Conservation (phyloP, 2,329 filamentous ascomycete genomes). For the Plenodomus lindquistii region DNA sequence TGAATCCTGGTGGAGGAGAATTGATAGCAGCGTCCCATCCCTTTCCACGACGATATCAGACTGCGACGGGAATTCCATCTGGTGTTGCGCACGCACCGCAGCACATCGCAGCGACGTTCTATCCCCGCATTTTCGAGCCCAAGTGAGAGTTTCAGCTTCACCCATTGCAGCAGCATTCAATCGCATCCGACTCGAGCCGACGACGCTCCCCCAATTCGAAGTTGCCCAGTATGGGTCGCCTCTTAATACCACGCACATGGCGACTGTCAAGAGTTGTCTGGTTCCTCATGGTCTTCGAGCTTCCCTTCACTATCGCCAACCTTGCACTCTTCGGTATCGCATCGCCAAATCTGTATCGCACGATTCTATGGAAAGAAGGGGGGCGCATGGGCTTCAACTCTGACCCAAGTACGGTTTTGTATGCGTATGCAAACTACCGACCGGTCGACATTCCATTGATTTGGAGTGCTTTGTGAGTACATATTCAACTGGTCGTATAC, state of each 20-base stretch:
- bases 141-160: conserved; percentile 7
- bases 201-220: not conserved
- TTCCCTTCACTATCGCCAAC: conserved; percentile 65
- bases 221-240: conserved; percentile 24
- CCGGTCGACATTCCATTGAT: conserved; percentile 67
- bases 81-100: not conserved
- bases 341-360: conserved; percentile 73
- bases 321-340: conserved; percentile 74
- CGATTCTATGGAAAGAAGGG: conserved; percentile 73
- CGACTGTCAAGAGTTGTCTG: conserved; percentile 57
- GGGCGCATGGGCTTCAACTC: conserved; percentile 74
- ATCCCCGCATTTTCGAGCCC: conserved; percentile 12
- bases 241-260: conserved; percentile 62
- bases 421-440: conserved; percentile 72
- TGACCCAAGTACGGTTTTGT: conserved; percentile 69
- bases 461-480: conserved; percentile 72
- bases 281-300: conserved; percentile 66
- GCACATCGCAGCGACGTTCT: conserved; percentile 1
- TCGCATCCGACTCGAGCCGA: not conserved
- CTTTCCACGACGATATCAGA: not conserved
- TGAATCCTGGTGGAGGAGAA: conserved; percentile 1
- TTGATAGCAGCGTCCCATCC: not conserved
- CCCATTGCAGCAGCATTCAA: not conserved
- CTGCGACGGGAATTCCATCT: not conserved
- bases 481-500: not conserved